Conservation (phyloP, 306 rosid species). For the Medicago arabica region DNA sequence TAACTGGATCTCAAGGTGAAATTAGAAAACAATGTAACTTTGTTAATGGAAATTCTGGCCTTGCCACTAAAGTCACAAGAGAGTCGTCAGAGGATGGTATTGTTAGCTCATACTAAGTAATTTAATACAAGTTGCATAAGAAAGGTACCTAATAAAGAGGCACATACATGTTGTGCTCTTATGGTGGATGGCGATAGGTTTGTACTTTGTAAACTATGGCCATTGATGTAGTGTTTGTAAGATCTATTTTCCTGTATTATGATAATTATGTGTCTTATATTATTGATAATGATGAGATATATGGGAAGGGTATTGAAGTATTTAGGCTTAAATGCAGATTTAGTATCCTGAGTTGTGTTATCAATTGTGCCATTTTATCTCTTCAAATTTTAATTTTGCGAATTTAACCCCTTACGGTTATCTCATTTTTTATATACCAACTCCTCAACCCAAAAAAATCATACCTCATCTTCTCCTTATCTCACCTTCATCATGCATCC, state of each 20-base stretch:
- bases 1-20: conserved; percentile 47
- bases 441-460: too few species aligned
- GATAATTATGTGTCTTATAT: too few species aligned
- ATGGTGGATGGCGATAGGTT: not conserved
- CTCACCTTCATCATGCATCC: too few species aligned
- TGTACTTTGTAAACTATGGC: not conserved
- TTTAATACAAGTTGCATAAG: not conserved
- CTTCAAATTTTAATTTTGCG: too few species aligned
- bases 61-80: not conserved
- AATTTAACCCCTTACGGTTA: too few species aligned
- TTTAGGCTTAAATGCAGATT: too few species aligned
- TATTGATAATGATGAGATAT: too few species aligned
- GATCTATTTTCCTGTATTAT: not conserved
- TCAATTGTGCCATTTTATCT: too few species aligned
- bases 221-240: not conserved
- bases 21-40: conserved; percentile 46
- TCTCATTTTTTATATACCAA: too few species aligned
- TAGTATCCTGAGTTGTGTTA: too few species aligned
- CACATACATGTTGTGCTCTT: not conserved
- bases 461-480: too few species aligned
- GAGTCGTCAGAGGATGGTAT: conserved; percentile 22
- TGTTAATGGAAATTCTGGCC: conserved; percentile 33
- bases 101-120: conserved; percentile 39
- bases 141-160: conserved; percentile 2
- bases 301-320: too few species aligned